Evolutionary conservation across 1,284 basidiomycete species (phyloP), one percentile per base, ranked within the genome.

Genomic region (Thelephora terrestris): DNA sequence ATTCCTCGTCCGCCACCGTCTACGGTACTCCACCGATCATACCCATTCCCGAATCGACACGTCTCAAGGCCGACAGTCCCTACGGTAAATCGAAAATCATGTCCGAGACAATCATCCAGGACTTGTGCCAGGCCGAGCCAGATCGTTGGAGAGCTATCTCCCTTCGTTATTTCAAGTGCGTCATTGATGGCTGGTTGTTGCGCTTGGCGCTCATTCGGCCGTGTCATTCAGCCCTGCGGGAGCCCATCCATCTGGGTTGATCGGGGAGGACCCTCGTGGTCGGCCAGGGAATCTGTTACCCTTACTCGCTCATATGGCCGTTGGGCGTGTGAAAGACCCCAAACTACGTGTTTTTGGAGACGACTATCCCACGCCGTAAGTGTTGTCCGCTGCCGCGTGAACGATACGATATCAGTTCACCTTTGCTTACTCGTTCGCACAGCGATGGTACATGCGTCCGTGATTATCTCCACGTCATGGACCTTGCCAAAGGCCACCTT

Each of bases 1-100:
- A 98, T 73, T 97, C 93, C 1, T 97, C 94, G 10, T 96, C 92
- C 21, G 96, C 96, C 2, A 99, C 96, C n/a, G 96, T 99, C 32
- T 99, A 99, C 64, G 96, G 96, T 52, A 93, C 84, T 2, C 96
- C 96, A 7, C 84, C 89, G 43, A 71, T 72, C 50, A 91, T 99
- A 50, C 96, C 96, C 43, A 99, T 99, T 56, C 91, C 93, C 18
- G 96, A 99, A 68, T 79, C 85, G 3, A 93, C 91, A 5, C 85
- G 88, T 10, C 68, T 99, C 52, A 71, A 87, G 61, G 91, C 95
- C 2, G 86, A 94, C 64, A 95, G 91, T 55, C 88, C 89, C 17
- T 99, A 99, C 62, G 96, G 93, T 32, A 85, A 87, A 61, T 96
- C 92, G 23, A 99, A 99, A 69, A 81, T 91, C 53, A 92, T 99